phyloP scores from a whole-genome alignment of 495 filamentous ascomycete species.

The Lasiosphaeris hirsuta region DNA sequence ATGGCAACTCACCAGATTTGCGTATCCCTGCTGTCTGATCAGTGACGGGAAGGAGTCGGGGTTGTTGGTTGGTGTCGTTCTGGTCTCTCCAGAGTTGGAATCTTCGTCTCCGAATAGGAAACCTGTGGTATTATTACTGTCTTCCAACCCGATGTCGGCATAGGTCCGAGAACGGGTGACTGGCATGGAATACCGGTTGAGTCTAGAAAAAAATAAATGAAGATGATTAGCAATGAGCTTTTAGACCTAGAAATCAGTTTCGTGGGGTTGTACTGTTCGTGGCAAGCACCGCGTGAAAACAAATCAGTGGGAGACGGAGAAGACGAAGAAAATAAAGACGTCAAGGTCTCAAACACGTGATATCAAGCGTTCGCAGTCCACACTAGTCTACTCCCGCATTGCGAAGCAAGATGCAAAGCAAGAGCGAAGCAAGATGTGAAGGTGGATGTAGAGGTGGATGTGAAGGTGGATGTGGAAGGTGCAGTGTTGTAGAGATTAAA shows the following conservation, averaged over 20 bases:
- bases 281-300: background rate
- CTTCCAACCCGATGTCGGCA: constrained; percentile 57
- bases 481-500: no score
- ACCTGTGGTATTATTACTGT: constrained; percentile 67
- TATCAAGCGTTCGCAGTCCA: no score
- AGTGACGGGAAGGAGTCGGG: constrained; percentile 81
- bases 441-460: no score
- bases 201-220: constrained; percentile 39
- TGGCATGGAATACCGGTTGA: constrained; percentile 89
- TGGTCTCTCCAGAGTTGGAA: constrained; percentile 58
- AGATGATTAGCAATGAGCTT: background rate
- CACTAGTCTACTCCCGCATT: no score
- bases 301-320: no score
- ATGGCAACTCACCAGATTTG: constrained; percentile 61
- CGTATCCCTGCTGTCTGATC: constrained; percentile 64
- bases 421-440: no score
- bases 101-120: constrained; percentile 86
- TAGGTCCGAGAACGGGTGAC: constrained; percentile 64
- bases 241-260: no score
- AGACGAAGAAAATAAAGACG: no score
- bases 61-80: constrained; percentile 52
- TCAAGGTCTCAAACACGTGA: no score
- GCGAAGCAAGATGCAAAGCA: no score
- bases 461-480: no score
- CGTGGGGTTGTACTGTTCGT: no score